Evolutionary conservation across 352 stramenopile species (phyloP).

Genomic region (Globisporangium splendens): DNA sequence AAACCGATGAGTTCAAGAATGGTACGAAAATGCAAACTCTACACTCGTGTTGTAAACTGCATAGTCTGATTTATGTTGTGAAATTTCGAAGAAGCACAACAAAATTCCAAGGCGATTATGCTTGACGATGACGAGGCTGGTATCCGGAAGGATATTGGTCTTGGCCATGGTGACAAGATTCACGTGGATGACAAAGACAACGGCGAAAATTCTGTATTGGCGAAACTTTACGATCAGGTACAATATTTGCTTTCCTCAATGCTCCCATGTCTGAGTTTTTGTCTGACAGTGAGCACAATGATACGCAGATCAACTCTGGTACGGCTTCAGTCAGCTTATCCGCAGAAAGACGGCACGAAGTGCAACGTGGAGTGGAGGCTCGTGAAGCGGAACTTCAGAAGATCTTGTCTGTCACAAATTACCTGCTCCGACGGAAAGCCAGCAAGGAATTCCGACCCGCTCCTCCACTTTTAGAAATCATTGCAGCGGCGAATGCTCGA

Average conservation of each 20-base stretch:
- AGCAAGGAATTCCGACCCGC: constrained; percentile 31
- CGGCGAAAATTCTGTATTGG: constrained; percentile 73
- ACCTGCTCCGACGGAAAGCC: constrained; percentile 66
- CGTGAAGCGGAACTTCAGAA: constrained; percentile 81
- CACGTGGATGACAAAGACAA: constrained; percentile 82
- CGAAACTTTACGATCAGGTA: constrained; percentile 81
- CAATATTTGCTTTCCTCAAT: background rate
- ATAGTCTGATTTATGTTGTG: constrained; percentile 6
- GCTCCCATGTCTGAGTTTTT: background rate
- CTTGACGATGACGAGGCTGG: constrained; percentile 63
- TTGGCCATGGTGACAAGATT: constrained; percentile 87
- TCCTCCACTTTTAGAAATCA: constrained; percentile 16
- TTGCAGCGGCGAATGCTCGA: constrained; percentile 17
- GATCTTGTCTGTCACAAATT: constrained; percentile 80
- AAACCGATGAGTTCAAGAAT: constrained; percentile 81
- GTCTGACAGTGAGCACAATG: background rate
- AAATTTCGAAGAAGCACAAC: constrained; percentile 48
- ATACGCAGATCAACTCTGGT: constrained; percentile 75
- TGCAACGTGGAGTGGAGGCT: constrained; percentile 81
- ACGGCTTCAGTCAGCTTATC: constrained; percentile 78
- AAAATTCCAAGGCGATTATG: constrained; percentile 61
- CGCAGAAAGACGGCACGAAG: constrained; percentile 81
- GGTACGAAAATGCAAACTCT: constrained; percentile 28
- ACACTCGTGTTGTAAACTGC: background rate
- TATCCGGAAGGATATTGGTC: constrained; percentile 79